Evolutionary conservation across 2,329 filamentous ascomycete species (phyloP).

Genomic region (Aureobasidium vineae): DNA sequence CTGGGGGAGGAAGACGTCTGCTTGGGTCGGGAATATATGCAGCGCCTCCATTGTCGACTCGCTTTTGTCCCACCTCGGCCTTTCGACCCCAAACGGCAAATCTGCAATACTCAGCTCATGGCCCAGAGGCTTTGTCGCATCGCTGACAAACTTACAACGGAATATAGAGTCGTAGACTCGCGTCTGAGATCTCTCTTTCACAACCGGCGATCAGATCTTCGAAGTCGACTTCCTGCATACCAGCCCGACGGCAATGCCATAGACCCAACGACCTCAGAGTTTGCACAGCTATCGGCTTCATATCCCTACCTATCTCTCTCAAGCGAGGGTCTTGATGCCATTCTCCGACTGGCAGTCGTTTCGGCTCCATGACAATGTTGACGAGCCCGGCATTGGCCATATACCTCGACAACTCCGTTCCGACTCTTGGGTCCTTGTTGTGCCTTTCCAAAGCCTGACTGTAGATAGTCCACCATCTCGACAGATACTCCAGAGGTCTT

Average conservation of each 20-base stretch:
- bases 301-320: slow-evolving; percentile 18
- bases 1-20: slow-evolving; percentile 11
- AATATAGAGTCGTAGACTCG: slow-evolving; percentile 27
- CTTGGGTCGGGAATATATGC: not conserved
- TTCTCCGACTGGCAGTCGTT: slow-evolving; percentile 25
- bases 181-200: slow-evolving; percentile 24
- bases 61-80: not conserved
- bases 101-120: slow-evolving; percentile 16
- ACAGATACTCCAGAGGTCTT: slow-evolving; percentile 58
- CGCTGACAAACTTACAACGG: slow-evolving; percentile 23
- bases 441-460: slow-evolving; percentile 37
- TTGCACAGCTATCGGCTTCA: slow-evolving; percentile 14
- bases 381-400: slow-evolving; percentile 26
- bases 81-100: slow-evolving; percentile 26
- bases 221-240: slow-evolving; percentile 26
- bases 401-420: slow-evolving; percentile 15
- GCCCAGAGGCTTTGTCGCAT: not conserved
- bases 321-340: slow-evolving; percentile 20
- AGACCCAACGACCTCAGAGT: slow-evolving; percentile 27
- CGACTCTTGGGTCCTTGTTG: slow-evolving; percentile 26
- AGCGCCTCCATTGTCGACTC: not conserved
- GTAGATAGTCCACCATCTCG: slow-evolving; percentile 41
- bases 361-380: not conserved
- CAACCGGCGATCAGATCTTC: slow-evolving; percentile 19
- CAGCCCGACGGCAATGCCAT: slow-evolving; percentile 26